Evolutionary conservation across 106 monocot species (phyloP).

Genomic region (Posidonia australis): DNA sequence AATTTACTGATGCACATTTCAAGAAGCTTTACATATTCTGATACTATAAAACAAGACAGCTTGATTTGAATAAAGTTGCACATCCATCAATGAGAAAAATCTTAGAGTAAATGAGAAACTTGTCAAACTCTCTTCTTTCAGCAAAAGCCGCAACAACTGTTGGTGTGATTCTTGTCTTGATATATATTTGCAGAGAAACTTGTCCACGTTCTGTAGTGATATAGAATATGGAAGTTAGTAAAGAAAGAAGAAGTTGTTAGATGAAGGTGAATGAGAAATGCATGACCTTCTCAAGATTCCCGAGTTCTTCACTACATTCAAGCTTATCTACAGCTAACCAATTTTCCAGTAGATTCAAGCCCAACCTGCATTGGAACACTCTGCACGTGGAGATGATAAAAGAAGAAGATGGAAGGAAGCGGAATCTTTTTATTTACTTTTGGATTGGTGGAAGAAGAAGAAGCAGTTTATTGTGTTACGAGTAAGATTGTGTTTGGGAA

Average conservation of each 20-base stretch:
- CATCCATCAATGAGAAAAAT: too few species aligned
- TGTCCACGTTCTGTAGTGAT: constrained; percentile 70
- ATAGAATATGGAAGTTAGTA: background rate
- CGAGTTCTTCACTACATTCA: constrained; percentile 98
- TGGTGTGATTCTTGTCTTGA: constrained; percentile 95
- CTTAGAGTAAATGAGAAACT: constrained; percentile 98
- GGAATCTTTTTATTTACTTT: too few species aligned
- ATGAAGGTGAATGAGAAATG: background rate
- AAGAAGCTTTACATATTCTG: too few species aligned
- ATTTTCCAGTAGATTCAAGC: constrained; percentile 88
- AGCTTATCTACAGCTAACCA: constrained; percentile 99
- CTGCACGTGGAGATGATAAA: constrained; percentile 22
- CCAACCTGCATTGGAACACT: constrained; percentile 98
- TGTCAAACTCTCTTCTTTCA: constrained; percentile 96
- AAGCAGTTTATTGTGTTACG: too few species aligned
- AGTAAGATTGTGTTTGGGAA: too few species aligned
- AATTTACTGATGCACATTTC: too few species aligned
- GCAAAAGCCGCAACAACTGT: constrained; percentile 99
- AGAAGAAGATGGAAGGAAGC: too few species aligned
- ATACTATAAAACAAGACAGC: too few species aligned
- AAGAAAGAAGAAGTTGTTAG: background rate
- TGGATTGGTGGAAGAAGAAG: too few species aligned
- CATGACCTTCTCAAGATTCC: constrained; percentile 92
- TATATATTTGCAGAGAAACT: constrained; percentile 97
- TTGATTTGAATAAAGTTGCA: too few species aligned